These are phyloP conservation scores for Cladophialophora chaetospira DNA, from an alignment of 2,329 filamentous ascomycete genomes.

Conservation along the genomic window DNA sequence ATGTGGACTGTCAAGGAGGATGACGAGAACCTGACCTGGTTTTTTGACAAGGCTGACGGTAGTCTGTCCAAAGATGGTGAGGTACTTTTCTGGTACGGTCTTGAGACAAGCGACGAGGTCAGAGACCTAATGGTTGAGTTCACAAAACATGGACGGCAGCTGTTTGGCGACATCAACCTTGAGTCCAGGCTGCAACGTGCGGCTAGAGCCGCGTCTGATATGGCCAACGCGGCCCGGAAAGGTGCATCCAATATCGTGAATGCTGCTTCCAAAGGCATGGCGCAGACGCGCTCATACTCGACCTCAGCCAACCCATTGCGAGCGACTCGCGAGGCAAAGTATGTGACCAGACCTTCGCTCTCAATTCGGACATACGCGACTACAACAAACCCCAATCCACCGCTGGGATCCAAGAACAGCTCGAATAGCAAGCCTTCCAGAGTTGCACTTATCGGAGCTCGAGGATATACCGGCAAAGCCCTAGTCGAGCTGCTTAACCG, in stretches of 20 bases:
- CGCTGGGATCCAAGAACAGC: conserved; percentile 82
- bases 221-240: conserved; percentile 47
- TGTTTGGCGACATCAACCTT: conserved; percentile 87
- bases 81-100: conserved; percentile 95
- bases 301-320: conserved; percentile 52
- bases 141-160: conserved; percentile 75
- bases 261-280: conserved; percentile 44
- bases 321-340: conserved; percentile 21
- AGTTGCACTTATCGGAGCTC: conserved; percentile 84
- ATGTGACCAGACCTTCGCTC: conserved; percentile 35
- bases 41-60: conserved; percentile 95
- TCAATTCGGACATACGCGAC: conserved; percentile 42
- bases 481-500: conserved; percentile 83
- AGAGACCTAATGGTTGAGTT: conserved; percentile 84
- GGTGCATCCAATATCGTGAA: neutral
- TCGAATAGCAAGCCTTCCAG: conserved; percentile 77
- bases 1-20: conserved; percentile 96
- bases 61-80: conserved; percentile 83
- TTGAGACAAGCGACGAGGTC: conserved; percentile 79
- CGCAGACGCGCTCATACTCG: conserved; percentile 67
- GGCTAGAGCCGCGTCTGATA: conserved; percentile 67
- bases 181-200: conserved; percentile 81
- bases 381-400: conserved; percentile 82
- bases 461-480: conserved; percentile 91
- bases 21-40: conserved; percentile 97